Base-by-base conservation (phyloP, 2,329 filamentous ascomycete species). In the Aciculosporium take region DNA sequence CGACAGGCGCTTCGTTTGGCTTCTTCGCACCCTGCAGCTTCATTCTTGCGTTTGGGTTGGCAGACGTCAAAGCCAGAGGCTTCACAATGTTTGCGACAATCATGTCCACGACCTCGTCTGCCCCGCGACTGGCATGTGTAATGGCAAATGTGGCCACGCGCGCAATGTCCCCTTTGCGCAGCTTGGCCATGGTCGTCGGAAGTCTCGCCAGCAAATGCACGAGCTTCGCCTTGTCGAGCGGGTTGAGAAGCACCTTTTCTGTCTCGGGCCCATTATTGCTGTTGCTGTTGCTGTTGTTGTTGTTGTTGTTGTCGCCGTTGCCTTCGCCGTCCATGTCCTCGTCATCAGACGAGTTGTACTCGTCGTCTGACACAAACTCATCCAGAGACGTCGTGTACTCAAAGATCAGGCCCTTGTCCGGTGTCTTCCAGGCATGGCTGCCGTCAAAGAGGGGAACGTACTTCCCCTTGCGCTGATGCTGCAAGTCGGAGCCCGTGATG, bases 41-140 rank as follows among this genome's bases (percentile, higher is more conserved):
- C 7, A 73, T 66, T 27, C 73, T 66, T 0, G 78, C 74, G 45
- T 85, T 88, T 0, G 78, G 74, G 45, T 85, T 88, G 20, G 82
- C 83, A 6, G 72, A 72, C 1, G 79, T 84, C 49, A 81, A 76
- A 5, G 79, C 73, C 44, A 93, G 76, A 0, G 91, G 91, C 39
- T 72, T 76, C 45, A 82, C 70, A 27, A 96, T 70, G 52, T 98
- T 96, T 1, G 78, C 71, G 0, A 94, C 74, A 29, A 96, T 79
- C 62, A 94, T 76, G 38, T 89, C 76, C n/a, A 94, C 87, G 28
- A 95, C 81, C 63, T 96, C 91, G 48, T 93, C 84, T 10, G 85
- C 83, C 13, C 88, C 91, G 17, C 78, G 72, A 30, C 81, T 84
- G 1, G 87, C 84, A 56, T 96, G 86, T 2, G 80, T 81, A 42